phyloP scores from a whole-genome alignment of 768 basidiomycete genomes.

The Tricholoma sp. region DNA sequence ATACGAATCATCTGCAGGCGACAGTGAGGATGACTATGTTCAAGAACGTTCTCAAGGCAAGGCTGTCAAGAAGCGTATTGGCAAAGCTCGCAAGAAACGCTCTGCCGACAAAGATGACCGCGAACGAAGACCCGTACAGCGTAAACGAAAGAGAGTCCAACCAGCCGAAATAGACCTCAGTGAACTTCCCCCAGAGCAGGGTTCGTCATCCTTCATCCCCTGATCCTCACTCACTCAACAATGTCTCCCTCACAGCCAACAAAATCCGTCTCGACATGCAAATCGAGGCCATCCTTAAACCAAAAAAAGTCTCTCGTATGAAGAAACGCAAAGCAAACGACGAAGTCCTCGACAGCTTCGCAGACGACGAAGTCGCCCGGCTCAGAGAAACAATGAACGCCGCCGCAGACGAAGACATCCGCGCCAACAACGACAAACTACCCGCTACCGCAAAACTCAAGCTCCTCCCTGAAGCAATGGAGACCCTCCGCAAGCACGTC shows the following conservation, averaged over 20 bases:
- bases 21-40: constrained; percentile 46
- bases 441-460: constrained; percentile 84
- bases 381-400: constrained; percentile 84
- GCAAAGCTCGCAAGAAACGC: constrained; percentile 25
- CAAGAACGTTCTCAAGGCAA: constrained; percentile 1
- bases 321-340: constrained; percentile 77
- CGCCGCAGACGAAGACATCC: constrained; percentile 81
- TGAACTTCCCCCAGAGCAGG: constrained; percentile 73
- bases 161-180: constrained; percentile 61
- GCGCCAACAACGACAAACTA: constrained; percentile 70
- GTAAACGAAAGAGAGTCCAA: constrained; percentile 47
- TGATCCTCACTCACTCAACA: background rate
- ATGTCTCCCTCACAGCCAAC: constrained; percentile 44
- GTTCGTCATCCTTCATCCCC: constrained; percentile 31
- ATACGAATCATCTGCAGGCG: constrained; percentile 44
- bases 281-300: constrained; percentile 83
- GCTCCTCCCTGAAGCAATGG: constrained; percentile 86
- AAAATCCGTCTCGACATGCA: constrained; percentile 77
- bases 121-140: constrained; percentile 26
- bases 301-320: constrained; percentile 61
- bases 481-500: constrained; percentile 85
- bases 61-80: constrained; percentile 15
- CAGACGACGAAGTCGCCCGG: constrained; percentile 88
- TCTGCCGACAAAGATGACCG: constrained; percentile 23
- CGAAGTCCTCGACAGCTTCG: constrained; percentile 78